A percentile compares a stretch with the other conserved stretches of the same genome.
Conservation (phyloP, 2,329 filamentous ascomycete species). For the Paecilomyces formosus region DNA sequence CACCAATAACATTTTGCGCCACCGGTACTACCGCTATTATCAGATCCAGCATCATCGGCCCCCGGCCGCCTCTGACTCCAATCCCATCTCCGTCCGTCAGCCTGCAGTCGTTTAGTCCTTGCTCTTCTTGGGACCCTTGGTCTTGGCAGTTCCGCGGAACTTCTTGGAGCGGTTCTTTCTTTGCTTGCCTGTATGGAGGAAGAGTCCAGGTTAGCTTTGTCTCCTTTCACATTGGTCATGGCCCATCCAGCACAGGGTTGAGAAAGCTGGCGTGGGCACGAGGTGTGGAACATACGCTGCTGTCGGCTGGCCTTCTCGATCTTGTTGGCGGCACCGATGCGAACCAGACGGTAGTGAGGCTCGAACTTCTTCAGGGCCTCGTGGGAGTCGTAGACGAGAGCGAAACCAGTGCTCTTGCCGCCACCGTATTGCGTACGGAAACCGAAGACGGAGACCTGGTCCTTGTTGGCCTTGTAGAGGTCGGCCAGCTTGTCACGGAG, state of each 20-base stretch:
- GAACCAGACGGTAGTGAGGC: slow-evolving; percentile 93
- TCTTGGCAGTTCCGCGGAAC: slow-evolving; percentile 94
- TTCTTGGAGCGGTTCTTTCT: slow-evolving; percentile 99
- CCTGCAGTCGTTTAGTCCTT: slow-evolving; percentile 56
- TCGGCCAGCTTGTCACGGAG: slow-evolving; percentile 89
- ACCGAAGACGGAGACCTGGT: slow-evolving; percentile 96
- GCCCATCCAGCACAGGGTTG: neutral
- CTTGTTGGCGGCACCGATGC: slow-evolving; percentile 88
- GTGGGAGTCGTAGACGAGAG: slow-evolving; percentile 94
- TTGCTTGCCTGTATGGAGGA: slow-evolving; percentile 76
- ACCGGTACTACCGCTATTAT: slow-evolving; percentile 5
- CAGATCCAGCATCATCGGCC: slow-evolving; percentile 11
- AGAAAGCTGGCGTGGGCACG: neutral
- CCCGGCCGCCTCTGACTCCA: slow-evolving; percentile 6
- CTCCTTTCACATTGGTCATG: neutral
- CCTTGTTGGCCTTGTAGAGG: slow-evolving; percentile 97
- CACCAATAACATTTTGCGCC: slow-evolving; percentile 1
- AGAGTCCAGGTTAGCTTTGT: slow-evolving; percentile 9
- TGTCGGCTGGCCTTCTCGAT: slow-evolving; percentile 96
- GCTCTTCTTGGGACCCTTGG: slow-evolving; percentile 95
- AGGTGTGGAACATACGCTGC: slow-evolving; percentile 71
- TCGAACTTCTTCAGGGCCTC: slow-evolving; percentile 99
- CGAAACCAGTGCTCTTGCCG: slow-evolving; percentile 99
- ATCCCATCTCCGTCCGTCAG: slow-evolving; percentile 17
- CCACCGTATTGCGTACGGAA: slow-evolving; percentile 99